A percentile compares a stretch with the other conserved stretches of the same genome.
These are phyloP conservation scores for Aureobasidium sp. DNA, from an alignment of 2,329 filamentous ascomycete genomes.

Conservation along the genomic window DNA sequence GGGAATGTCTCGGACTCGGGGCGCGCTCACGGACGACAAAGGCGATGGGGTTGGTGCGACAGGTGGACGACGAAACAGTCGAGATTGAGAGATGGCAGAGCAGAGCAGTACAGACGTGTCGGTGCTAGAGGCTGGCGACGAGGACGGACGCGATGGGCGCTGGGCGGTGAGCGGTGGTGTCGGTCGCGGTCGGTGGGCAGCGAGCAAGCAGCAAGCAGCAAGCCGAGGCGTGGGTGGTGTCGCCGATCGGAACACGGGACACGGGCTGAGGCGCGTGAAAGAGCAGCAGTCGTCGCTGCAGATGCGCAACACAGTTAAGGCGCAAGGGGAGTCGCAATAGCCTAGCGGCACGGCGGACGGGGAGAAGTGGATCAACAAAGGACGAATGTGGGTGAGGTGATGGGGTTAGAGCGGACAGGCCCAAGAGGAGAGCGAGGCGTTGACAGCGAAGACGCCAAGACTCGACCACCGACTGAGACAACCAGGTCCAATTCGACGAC, in stretches of 20 bases:
- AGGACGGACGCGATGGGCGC: background rate
- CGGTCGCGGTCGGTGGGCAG: background rate
- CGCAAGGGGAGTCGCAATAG: slow-evolving; percentile 6
- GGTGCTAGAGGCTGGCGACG: background rate
- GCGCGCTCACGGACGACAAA: background rate
- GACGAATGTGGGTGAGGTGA: slow-evolving; percentile 12
- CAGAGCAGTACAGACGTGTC: background rate
- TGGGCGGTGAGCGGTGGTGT: background rate
- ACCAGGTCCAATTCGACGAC: background rate
- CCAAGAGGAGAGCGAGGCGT: slow-evolving; percentile 1
- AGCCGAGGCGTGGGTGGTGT: slow-evolving; percentile 9
- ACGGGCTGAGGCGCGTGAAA: background rate
- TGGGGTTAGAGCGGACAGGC: background rate
- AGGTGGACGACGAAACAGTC: background rate
- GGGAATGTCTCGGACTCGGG: slow-evolving; percentile 10
- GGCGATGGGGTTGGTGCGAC: background rate
- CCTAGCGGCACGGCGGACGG: slow-evolving; percentile 10
- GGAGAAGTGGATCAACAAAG: slow-evolving; percentile 10
- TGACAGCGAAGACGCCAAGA: slow-evolving; percentile 7
- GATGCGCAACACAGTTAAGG: slow-evolving; percentile 2
- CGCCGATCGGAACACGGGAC: slow-evolving; percentile 5
- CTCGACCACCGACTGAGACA: background rate
- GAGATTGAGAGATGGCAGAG: background rate
- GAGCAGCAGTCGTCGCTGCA: background rate
- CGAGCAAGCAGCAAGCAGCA: slow-evolving; percentile 9